phyloP scores from a whole-genome alignment of 1,139 yeast genomes.

The Pichia norvegensis region DNA sequence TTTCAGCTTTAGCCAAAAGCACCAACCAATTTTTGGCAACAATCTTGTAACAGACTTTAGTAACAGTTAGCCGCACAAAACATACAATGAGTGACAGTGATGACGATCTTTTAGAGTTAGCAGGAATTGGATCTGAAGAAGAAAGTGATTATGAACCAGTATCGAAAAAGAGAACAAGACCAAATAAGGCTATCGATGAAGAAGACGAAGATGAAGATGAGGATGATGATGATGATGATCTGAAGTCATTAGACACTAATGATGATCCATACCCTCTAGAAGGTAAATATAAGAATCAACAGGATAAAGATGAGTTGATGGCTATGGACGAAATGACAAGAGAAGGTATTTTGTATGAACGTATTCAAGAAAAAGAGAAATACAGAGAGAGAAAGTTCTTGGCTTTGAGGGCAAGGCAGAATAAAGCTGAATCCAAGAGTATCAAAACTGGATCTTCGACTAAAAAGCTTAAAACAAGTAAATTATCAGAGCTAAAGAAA shows the following conservation, averaged over 20 bases:
- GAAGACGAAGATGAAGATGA: constrained; percentile 26
- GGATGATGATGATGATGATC: constrained; percentile 31
- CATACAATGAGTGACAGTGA: constrained; percentile 45
- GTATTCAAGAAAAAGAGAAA: constrained; percentile 85
- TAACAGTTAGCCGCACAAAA: neutral
- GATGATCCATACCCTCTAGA: constrained; percentile 83
- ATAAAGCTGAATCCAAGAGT: constrained; percentile 28
- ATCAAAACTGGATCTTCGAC: constrained; percentile 24
- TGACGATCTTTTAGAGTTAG: constrained; percentile 86
- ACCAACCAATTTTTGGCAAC: neutral
- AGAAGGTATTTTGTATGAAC: constrained; percentile 83
- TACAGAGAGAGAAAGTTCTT: constrained; percentile 76
- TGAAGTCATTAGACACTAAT: constrained; percentile 37
- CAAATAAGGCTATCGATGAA: constrained; percentile 20
- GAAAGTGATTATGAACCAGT: constrained; percentile 28
- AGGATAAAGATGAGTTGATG: constrained; percentile 60
- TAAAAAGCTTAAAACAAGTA: constrained; percentile 40
- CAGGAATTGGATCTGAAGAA: constrained; percentile 54
- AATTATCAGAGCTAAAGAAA: constrained; percentile 74
- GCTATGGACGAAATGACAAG: constrained; percentile 85
- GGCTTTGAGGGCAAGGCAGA: constrained; percentile 59
- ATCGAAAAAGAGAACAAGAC: constrained; percentile 17
- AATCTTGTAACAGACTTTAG: neutral
- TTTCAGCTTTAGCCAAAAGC: no score
- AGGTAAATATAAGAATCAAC: constrained; percentile 80